Evolutionary conservation across 306 rosid genomes (phyloP), one percentile per base, ranked within the genome.

Genomic region (Cicer chorassanicum): DNA sequence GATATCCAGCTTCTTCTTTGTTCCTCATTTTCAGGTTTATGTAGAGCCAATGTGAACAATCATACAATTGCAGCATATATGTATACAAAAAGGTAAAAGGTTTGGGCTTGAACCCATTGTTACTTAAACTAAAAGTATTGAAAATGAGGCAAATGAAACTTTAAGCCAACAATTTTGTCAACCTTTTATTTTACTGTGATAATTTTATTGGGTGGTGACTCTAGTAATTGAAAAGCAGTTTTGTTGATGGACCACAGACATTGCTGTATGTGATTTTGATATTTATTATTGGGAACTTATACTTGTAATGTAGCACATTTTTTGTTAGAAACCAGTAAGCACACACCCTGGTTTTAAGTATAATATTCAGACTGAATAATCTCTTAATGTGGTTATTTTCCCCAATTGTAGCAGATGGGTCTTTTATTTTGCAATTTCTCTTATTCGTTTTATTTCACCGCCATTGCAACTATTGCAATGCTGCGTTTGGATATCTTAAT

Each of bases 141-240:
- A 40, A 36, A 62, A 53, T 38, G 78, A 55, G 62, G 78, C 65
- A 45, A 44, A 65, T 63, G 53, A 70, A 18, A 54, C 9, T 53
- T 70, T 64, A 7, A 79, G 24, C 70, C 53, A 51, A 60, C 64
- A 78, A 74, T 80, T 66, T 84, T 80, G 69, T 54, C 54, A 60
- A 65, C 54, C 9, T 70, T 62, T 67, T 50, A 10, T 65, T 38
- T 51, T 5, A 68, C 59, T 50, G 24, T n/a, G 36, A 69, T 64
- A 8, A 65, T 48, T 59, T 18, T 48, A 56, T 72, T 78, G 19
- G 24, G 29, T 53, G 59, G 69, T 44, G 70, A 41, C 41, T 64
- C 76, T 68, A 38, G 56, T 59, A 34, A 78, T 70, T 43, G 63
- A 81, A 34, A 78, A 53, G 74, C 60, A 78, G 8, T 70, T 73